These are phyloP conservation scores for Diutina sp. DNA, from an alignment of 1,139 yeast species.

Conservation along the genomic window DNA sequence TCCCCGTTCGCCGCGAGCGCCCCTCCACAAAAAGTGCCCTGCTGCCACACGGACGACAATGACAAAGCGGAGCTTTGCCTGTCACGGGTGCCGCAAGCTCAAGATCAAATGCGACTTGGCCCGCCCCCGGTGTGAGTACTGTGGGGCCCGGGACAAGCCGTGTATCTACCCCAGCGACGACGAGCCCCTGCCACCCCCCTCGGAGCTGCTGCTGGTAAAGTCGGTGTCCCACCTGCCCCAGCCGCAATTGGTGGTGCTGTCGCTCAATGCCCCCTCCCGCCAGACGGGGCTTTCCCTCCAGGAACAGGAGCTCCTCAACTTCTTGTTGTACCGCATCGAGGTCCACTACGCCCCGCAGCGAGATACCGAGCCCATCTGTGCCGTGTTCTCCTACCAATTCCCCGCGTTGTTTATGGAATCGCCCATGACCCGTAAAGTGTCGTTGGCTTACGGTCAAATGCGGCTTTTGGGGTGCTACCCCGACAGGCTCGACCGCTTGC, in stretches of 20 bases:
- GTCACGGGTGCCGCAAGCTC: background rate
- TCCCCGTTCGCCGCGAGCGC: background rate
- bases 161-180: background rate
- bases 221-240: background rate
- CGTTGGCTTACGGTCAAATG: background rate
- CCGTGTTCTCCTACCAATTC: background rate
- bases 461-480: background rate
- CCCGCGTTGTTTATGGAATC: background rate
- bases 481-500: background rate
- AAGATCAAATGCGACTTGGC: slow-evolving; percentile 1
- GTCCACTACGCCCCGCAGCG: background rate
- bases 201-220: background rate
- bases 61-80: background rate
- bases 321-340: background rate
- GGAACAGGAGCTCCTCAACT: background rate
- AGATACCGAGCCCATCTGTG: background rate
- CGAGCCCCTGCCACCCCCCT: background rate
- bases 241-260: background rate
- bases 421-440: background rate
- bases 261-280: background rate
- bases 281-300: background rate
- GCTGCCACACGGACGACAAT: background rate
- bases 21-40: background rate
- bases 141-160: background rate
- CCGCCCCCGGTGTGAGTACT: slow-evolving; percentile 1